phyloP scores from a whole-genome alignment of 169 alveolate genomes.

The Plasmodium cynomolgi region DNA sequence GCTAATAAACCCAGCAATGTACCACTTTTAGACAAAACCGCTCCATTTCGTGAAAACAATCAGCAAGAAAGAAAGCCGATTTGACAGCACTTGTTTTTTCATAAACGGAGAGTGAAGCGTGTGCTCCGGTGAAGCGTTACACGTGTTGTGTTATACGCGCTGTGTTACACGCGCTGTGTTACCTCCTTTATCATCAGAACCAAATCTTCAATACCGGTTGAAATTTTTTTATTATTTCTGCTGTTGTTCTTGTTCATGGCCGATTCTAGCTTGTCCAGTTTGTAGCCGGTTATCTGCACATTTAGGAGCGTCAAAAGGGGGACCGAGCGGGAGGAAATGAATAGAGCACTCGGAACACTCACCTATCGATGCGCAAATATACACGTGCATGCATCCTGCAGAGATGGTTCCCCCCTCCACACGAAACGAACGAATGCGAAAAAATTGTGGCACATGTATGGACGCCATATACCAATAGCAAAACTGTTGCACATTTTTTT shows the following conservation, averaged over 20 bases:
- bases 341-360: neutral
- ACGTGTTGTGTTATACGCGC: neutral
- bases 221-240: conserved; percentile 29
- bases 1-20: neutral
- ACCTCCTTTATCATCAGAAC: conserved; percentile 74
- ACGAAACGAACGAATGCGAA: neutral
- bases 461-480: neutral
- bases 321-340: neutral
- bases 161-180: neutral
- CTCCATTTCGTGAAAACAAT: neutral
- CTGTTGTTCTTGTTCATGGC: conserved; percentile 40
- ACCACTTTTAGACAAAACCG: neutral
- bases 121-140: neutral
- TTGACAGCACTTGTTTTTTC: neutral
- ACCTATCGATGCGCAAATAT: neutral
- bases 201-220: conserved; percentile 70
- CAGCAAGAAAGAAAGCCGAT: neutral
- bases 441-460: neutral
- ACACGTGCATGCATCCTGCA: neutral
- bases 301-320: neutral
- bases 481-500: neutral
- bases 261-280: conserved; percentile 46
- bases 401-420: neutral
- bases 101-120: neutral
- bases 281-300: conserved; percentile 47